phyloP scores from a whole-genome alignment of 768 basidiomycete genomes.

The Floccularia luteovirens region DNA sequence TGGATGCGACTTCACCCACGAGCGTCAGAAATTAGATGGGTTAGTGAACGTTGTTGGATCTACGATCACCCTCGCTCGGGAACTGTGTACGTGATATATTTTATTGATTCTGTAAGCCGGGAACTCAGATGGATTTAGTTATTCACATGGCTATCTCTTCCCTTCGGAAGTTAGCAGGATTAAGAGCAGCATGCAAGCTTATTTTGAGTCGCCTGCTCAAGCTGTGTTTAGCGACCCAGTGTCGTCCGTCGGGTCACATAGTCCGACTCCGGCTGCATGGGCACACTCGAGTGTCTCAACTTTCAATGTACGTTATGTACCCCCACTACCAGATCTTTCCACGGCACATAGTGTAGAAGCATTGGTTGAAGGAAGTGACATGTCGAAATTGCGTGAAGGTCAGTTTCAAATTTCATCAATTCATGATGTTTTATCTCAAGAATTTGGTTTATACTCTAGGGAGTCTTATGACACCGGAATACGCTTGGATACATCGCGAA shows the following conservation, averaged over 20 bases:
- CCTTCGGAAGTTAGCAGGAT: slow-evolving; percentile 79
- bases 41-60: slow-evolving; percentile 91
- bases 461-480: slow-evolving; percentile 47
- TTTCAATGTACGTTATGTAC: slow-evolving; percentile 71
- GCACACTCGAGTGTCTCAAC: slow-evolving; percentile 81
- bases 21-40: slow-evolving; percentile 77
- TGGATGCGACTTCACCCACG: slow-evolving; percentile 90
- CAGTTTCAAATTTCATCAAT: slow-evolving; percentile 6
- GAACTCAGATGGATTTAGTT: slow-evolving; percentile 33
- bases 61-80: slow-evolving; percentile 95
- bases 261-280: slow-evolving; percentile 51
- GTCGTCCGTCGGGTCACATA: slow-evolving; percentile 17
- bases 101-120: slow-evolving; percentile 4
- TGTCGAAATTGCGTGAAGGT: slow-evolving; percentile 70
- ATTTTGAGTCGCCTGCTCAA: slow-evolving; percentile 30
- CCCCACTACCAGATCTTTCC: slow-evolving; percentile 60
- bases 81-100: slow-evolving; percentile 65
- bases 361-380: slow-evolving; percentile 84
- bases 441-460: slow-evolving; percentile 35
- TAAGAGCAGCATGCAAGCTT: slow-evolving; percentile 43
- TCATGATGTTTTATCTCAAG: slow-evolving; percentile 3
- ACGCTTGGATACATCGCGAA: slow-evolving; percentile 70
- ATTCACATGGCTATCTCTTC: slow-evolving; percentile 93
- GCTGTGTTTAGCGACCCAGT: slow-evolving; percentile 23
- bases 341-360: slow-evolving; percentile 77